These are phyloP conservation scores for Usnea hakonensis DNA, from an alignment of 495 filamentous ascomycete genomes.

Conservation along the genomic window DNA sequence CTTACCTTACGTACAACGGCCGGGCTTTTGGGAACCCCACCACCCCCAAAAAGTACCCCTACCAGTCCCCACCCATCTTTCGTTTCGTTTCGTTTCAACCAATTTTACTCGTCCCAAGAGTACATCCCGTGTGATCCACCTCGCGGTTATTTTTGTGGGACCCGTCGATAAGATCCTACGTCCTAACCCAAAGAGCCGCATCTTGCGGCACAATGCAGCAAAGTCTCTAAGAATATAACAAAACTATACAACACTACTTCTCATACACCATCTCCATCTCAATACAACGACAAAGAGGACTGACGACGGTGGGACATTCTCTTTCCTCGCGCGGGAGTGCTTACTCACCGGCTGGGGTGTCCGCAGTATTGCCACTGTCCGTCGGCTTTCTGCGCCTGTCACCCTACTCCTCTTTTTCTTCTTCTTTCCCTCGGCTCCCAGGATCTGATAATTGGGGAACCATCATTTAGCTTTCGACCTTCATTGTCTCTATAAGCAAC, in stretches of 20 bases:
- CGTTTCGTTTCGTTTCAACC: constrained; percentile 9
- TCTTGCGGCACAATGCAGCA: constrained; percentile 14
- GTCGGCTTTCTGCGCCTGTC: background rate
- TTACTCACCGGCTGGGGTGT: background rate
- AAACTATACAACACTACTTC: background rate
- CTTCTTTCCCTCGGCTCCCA: background rate
- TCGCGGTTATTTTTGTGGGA: constrained; percentile 17
- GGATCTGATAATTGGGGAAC: background rate
- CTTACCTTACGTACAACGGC: background rate
- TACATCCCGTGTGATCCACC: constrained; percentile 7
- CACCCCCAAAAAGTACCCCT: background rate
- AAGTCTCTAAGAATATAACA: background rate
- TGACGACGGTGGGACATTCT: background rate
- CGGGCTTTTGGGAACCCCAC: too few species aligned
- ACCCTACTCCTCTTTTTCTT: background rate
- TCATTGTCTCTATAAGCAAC: constrained; percentile 1
- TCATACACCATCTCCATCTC: background rate
- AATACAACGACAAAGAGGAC: background rate
- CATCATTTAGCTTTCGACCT: background rate
- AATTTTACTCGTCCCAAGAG: constrained; percentile 9
- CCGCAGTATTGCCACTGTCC: background rate
- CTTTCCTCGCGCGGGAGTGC: too few species aligned
- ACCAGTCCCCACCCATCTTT: constrained; percentile 9
- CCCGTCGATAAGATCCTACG: constrained; percentile 13
- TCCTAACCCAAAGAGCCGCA: constrained; percentile 10